Percentiles rank a stretch among this genome's conserved stretches.
phyloP scores from a whole-genome alignment of 306 rosid genomes.

The Myrica gale region DNA sequence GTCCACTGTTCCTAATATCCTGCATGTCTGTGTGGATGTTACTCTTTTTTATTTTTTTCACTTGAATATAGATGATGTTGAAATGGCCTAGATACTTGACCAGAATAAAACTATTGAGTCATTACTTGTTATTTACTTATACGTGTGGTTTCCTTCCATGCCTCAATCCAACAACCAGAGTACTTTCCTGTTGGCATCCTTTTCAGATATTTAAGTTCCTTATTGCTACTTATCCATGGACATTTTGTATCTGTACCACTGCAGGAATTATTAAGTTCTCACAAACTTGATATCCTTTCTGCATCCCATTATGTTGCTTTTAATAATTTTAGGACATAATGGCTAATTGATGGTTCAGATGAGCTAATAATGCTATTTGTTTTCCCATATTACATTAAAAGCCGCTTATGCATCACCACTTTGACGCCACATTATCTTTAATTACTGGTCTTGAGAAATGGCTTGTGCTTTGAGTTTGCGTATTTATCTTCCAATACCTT shows the following conservation, averaged over 20 bases:
- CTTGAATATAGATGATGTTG: neutral
- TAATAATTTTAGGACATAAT: neutral
- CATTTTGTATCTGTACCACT: neutral
- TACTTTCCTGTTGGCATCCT: neutral
- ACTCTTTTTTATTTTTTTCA: neutral
- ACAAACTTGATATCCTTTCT: neutral
- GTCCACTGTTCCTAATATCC: neutral
- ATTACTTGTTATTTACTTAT: neutral
- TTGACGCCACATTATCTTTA: conserved; percentile 18
- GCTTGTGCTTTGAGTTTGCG: conserved; percentile 23
- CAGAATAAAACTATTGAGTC: neutral
- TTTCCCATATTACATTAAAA: neutral
- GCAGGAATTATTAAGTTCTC: neutral
- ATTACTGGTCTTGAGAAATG: conserved; percentile 24
- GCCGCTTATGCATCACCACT: conserved; percentile 12
- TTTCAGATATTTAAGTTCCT: neutral
- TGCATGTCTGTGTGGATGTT: neutral
- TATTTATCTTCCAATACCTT: conserved; percentile 37
- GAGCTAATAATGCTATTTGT: neutral
- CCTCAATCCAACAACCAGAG: neutral
- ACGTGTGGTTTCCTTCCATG: neutral
- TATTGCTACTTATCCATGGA: neutral
- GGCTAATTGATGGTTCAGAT: neutral
- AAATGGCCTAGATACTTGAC: neutral
- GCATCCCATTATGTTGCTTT: neutral